These are phyloP conservation scores for Incumbomyces delicatus DNA, from an alignment of 2,329 filamentous ascomycete genomes.

Conservation along the genomic window DNA sequence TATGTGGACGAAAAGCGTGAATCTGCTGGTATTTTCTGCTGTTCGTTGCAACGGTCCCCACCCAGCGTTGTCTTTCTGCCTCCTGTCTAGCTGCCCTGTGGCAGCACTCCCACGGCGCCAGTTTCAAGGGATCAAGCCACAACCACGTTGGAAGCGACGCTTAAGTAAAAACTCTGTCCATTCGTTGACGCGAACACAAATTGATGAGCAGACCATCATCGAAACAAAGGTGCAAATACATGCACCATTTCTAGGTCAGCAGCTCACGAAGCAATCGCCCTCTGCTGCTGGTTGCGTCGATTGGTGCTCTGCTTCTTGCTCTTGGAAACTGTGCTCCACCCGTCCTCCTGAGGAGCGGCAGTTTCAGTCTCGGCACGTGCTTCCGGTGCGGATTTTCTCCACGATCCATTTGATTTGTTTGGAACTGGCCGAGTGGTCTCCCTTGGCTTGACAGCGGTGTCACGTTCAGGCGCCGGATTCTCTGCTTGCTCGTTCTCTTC, in stretches of 20 bases:
- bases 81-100: too few relatives aligned
- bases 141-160: background rate
- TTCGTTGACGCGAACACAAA: background rate
- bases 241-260: constrained; percentile 42
- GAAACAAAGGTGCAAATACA: constrained; percentile 46
- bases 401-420: constrained; percentile 32
- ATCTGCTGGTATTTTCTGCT: background rate
- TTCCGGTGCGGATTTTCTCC: constrained; percentile 25
- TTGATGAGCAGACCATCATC: constrained; percentile 28
- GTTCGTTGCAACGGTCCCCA: too few relatives aligned
- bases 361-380: constrained; percentile 22
- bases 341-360: constrained; percentile 33
- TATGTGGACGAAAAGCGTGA: background rate
- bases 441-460: constrained; percentile 48
- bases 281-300: constrained; percentile 30
- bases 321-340: constrained; percentile 39
- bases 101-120: background rate
- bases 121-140: background rate
- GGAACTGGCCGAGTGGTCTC: constrained; percentile 41
- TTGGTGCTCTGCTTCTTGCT: constrained; percentile 32
- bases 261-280: constrained; percentile 30
- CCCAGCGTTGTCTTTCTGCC: too few relatives aligned
- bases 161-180: background rate
- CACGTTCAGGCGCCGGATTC: constrained; percentile 27
- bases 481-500: constrained; percentile 37